Percentiles rank a stretch among this genome's conserved stretches.
Conservation (phyloP, 1,284 basidiomycete genomes). For the Moesziomyces sp. region DNA sequence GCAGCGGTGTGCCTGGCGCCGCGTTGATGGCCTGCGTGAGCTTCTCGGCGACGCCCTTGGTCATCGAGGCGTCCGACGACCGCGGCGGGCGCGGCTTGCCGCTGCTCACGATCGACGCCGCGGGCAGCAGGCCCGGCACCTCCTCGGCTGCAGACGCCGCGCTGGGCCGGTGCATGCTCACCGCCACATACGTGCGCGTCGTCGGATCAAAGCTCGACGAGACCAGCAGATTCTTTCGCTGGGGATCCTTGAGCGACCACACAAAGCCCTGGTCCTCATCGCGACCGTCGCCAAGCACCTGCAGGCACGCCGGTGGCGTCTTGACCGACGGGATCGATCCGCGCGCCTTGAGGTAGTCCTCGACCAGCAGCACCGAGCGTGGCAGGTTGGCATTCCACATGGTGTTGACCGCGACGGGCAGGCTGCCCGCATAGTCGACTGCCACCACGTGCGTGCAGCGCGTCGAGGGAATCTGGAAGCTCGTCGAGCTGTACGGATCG, state of each 20-base stretch:
- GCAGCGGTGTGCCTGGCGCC: slow-evolving; percentile 35
- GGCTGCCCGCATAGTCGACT: slow-evolving; percentile 86
- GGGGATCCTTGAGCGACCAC: slow-evolving; percentile 41
- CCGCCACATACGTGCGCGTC: slow-evolving; percentile 24
- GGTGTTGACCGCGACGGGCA: slow-evolving; percentile 87
- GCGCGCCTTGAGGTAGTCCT: slow-evolving; percentile 61
- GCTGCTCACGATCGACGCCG: slow-evolving; percentile 19
- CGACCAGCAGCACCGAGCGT: slow-evolving; percentile 63
- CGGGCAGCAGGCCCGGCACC: slow-evolving; percentile 20
- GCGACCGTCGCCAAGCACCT: slow-evolving; percentile 61
- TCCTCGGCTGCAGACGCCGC: slow-evolving; percentile 1
- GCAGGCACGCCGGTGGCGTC: slow-evolving; percentile 54
- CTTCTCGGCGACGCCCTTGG: slow-evolving; percentile 42
- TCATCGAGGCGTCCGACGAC: slow-evolving; percentile 48
- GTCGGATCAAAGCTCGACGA: slow-evolving; percentile 46
- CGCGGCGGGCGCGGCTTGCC: slow-evolving; percentile 19
- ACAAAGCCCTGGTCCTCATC: slow-evolving; percentile 57
- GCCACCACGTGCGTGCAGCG: slow-evolving; percentile 87
- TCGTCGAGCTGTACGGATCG: slow-evolving; percentile 94
- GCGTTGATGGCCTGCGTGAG: slow-evolving; percentile 27
- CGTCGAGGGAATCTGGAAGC: slow-evolving; percentile 93
- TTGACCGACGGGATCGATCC: slow-evolving; percentile 63
- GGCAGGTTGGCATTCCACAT: slow-evolving; percentile 78
- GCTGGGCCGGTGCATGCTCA: slow-evolving; percentile 31
- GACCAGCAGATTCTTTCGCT: slow-evolving; percentile 39